Conservation (phyloP, 371 early-diverging fungal species). For the Rhizomucor pusillus region DNA sequence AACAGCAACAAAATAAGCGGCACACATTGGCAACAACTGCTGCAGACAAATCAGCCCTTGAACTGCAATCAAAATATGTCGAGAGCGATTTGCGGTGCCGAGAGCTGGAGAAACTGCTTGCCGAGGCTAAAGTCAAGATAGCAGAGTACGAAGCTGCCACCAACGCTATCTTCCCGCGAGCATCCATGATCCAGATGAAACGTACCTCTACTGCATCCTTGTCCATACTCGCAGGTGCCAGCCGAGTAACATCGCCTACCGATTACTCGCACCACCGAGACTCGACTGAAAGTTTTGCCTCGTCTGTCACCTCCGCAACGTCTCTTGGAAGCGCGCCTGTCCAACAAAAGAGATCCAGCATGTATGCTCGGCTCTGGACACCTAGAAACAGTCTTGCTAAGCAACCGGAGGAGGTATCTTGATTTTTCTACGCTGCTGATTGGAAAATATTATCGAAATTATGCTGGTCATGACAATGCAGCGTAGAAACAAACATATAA, state of each 20-base stretch:
- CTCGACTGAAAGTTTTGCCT: conserved; percentile 40
- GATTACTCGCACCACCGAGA: conserved; percentile 19
- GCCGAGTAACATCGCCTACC: conserved; percentile 27
- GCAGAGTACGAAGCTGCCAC: conserved; percentile 38
- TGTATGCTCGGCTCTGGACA: conserved; percentile 47
- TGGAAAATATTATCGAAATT: no score
- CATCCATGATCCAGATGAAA: conserved; percentile 9
- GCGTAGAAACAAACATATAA: no score
- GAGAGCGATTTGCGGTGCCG: conserved; percentile 49
- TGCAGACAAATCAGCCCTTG: conserved; percentile 5
- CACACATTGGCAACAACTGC: conserved; percentile 3
- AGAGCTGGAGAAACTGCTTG: conserved; percentile 46
- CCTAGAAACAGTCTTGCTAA: not conserved
- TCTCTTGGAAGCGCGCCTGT: conserved; percentile 24
- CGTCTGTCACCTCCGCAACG: conserved; percentile 31
- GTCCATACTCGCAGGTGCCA: conserved; percentile 21
- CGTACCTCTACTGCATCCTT: conserved; percentile 31
- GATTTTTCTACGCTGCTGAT: not conserved
- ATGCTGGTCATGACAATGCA: no score
- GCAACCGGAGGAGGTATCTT: not conserved
- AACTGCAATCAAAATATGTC: conserved; percentile 34
- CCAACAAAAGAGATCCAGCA: conserved; percentile 41
- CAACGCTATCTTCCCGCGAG: conserved; percentile 7
- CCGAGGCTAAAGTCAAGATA: conserved; percentile 46
- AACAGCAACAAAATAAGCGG: conserved; percentile 7